These are phyloP conservation scores for Globisporangium canariense DNA, from an alignment of 352 stramenopile genomes.

Conservation along the genomic window DNA sequence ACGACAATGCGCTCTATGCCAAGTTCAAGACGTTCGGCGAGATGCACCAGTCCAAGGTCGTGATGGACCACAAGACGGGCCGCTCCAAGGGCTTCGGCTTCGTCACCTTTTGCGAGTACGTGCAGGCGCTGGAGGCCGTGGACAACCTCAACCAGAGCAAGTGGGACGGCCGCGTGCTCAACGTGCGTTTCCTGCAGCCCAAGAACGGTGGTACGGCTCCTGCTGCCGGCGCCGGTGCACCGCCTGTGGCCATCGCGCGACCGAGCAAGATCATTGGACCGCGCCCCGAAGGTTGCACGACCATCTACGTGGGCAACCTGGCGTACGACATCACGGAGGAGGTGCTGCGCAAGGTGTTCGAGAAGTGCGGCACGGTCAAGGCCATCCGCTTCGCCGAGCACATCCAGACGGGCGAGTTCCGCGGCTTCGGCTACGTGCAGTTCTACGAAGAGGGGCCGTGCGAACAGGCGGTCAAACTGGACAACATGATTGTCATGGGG, in stretches of 20 bases:
- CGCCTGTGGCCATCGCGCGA: slow-evolving; percentile 9
- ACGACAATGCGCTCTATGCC: slow-evolving; percentile 64
- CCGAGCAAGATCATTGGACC: slow-evolving; percentile 56
- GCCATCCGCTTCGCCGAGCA: slow-evolving; percentile 83
- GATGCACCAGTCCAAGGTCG: slow-evolving; percentile 87
- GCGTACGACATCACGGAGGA: slow-evolving; percentile 93
- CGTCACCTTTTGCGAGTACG: slow-evolving; percentile 80
- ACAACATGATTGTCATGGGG: slow-evolving; percentile 83
- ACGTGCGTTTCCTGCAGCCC: slow-evolving; percentile 81
- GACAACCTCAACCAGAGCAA: slow-evolving; percentile 76
- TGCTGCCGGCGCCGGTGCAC: slow-evolving; percentile 2
- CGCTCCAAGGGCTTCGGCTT: slow-evolving; percentile 79
- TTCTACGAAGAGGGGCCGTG: slow-evolving; percentile 90
- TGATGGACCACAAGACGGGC: slow-evolving; percentile 66
- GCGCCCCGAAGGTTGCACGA: slow-evolving; percentile 84
- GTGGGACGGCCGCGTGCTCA: slow-evolving; percentile 79
- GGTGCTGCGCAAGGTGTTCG: slow-evolving; percentile 79
- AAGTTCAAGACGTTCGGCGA: slow-evolving; percentile 77
- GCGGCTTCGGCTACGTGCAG: slow-evolving; percentile 89
- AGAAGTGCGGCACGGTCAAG: slow-evolving; percentile 70
- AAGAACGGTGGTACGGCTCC: slow-evolving; percentile 30
- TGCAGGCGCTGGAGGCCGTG: slow-evolving; percentile 73
- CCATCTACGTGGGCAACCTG: slow-evolving; percentile 95
- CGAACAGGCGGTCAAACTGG: slow-evolving; percentile 75
- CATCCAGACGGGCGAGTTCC: slow-evolving; percentile 84